Percentiles rank a stretch among this genome's conserved stretches.
phyloP scores from a whole-genome alignment of 768 basidiomycete species.

The Leucosporidium scottii region DNA sequence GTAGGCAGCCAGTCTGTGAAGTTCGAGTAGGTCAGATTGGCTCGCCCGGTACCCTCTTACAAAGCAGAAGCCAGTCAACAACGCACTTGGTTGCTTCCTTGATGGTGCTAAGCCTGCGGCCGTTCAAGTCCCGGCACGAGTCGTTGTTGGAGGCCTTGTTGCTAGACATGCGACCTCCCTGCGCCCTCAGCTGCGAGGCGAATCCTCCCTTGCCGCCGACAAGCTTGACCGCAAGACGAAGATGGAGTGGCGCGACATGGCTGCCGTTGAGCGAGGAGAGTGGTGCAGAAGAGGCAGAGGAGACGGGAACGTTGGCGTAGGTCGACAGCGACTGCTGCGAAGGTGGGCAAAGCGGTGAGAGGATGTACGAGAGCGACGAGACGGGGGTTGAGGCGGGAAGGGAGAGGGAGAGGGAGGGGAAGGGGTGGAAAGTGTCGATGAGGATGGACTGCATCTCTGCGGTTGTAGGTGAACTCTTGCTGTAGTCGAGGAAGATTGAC shows the following conservation, averaged over 20 bases:
- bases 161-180: conserved; percentile 93
- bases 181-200: conserved; percentile 89
- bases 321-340: conserved; percentile 13
- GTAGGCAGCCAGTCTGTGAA: conserved; percentile 66
- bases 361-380: conserved; percentile 11
- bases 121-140: conserved; percentile 65
- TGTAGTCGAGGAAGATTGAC: no score
- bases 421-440: background rate
- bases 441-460: background rate
- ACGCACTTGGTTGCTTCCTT: conserved; percentile 90
- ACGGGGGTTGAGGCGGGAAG: background rate
- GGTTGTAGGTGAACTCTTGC: no score
- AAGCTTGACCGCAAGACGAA: conserved; percentile 67
- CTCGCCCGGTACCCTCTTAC: no score
- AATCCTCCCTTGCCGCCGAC: conserved; percentile 96
- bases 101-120: conserved; percentile 80
- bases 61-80: background rate
- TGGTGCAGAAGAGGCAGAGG: background rate
- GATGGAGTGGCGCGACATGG: conserved; percentile 43
- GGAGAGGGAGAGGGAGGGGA: conserved; percentile 8
- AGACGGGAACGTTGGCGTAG: conserved; percentile 6
- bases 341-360: conserved; percentile 73
- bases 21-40: background rate
- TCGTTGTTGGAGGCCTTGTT: conserved; percentile 86
- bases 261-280: background rate